Conservation (phyloP, 1,284 basidiomycete species). For the Porphyrellus sp. region DNA sequence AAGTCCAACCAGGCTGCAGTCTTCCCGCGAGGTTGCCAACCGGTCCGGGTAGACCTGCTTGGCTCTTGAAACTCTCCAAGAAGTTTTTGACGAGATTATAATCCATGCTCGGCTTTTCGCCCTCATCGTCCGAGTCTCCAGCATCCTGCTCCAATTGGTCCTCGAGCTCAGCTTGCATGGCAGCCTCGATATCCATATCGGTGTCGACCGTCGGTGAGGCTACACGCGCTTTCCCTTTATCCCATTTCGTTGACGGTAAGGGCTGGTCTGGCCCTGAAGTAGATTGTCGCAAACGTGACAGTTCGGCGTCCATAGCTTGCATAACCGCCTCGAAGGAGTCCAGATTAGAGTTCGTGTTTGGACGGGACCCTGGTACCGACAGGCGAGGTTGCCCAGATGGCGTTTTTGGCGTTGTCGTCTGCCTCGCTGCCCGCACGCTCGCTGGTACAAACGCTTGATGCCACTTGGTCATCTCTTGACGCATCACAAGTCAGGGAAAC, state of each 20-base stretch:
- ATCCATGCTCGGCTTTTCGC: constrained; percentile 56
- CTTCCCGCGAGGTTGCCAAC: constrained; percentile 85
- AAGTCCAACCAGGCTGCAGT: constrained; percentile 67
- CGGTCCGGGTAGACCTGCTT: constrained; percentile 82
- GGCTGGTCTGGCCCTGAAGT: constrained; percentile 16
- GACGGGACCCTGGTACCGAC: constrained; percentile 36
- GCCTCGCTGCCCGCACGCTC: constrained; percentile 30
- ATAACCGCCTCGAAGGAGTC: constrained; percentile 93
- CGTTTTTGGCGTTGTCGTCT: constrained; percentile 5
- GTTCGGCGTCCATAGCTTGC: constrained; percentile 88
- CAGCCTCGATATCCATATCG: constrained; percentile 65
- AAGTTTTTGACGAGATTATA: constrained; percentile 94
- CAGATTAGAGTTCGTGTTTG: constrained; percentile 62
- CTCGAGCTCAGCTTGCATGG: constrained; percentile 84
- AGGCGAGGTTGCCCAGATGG: constrained; percentile 7
- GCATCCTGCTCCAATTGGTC: constrained; percentile 56
- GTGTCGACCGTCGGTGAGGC: constrained; percentile 38
- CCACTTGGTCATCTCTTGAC: not conserved
- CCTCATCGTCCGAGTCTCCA: constrained; percentile 52
- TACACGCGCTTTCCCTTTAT: constrained; percentile 34
- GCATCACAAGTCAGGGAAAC: constrained; percentile 22
- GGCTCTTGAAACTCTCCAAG: constrained; percentile 89
- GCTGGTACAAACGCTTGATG: constrained; percentile 66
- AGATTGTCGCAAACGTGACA: constrained; percentile 46
- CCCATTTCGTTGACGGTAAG: constrained; percentile 19